Evolutionary conservation across 1,284 basidiomycete species (phyloP), one percentile per base, ranked within the genome.

Genomic region (Rhizopogon parksii): DNA sequence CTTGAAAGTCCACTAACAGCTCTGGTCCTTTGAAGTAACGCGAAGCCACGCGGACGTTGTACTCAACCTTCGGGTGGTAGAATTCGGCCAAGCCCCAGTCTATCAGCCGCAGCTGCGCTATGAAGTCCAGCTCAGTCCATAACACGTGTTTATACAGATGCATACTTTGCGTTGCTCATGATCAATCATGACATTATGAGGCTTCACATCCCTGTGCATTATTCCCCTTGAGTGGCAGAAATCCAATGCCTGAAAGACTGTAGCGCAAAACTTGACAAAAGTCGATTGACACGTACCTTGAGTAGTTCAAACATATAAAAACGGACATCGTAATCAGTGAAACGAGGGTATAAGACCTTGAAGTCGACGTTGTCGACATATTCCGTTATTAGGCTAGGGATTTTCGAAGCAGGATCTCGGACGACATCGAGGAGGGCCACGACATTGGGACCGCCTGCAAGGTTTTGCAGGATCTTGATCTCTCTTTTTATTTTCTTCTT

Each of bases 401-500:
- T 98, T 76, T 98, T 98, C 49, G 91, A 94, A 62, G 88, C 81
- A 52, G 82, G 83, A 69, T 98, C 95, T 57, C 96, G 84, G 53
- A 99, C 96, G 57, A 98, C 94, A 64, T 99, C 95, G 56, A 98
- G 75, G 46, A 99, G 78, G 63, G 77, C 95, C 68, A 88, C 83
- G 57, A 79, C 86, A 74, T 87, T 99, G 67, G 95, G 95, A 17
- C 96, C 96, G 25, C 95, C 95, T 0, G 94, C 91, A 19, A 98
- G 78, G 70, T 98, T 98, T 70, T 96, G 94, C 36, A 99, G 72
- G 61, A 99, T 97, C 78, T 99, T 98, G 72, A 99, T 97, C 75
- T 99, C 95, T 56, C 95, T 82, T 77, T 98, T 98, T 73, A 99
- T 98, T 77, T 99, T 99, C 83, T 98, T 98, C 82, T 98, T 98